Percentiles rank a stretch among this genome's conserved stretches.
Evolutionary conservation across 192 early-diverging fungal species (phyloP).

Genomic region (Funneliformis mosseae): DNA sequence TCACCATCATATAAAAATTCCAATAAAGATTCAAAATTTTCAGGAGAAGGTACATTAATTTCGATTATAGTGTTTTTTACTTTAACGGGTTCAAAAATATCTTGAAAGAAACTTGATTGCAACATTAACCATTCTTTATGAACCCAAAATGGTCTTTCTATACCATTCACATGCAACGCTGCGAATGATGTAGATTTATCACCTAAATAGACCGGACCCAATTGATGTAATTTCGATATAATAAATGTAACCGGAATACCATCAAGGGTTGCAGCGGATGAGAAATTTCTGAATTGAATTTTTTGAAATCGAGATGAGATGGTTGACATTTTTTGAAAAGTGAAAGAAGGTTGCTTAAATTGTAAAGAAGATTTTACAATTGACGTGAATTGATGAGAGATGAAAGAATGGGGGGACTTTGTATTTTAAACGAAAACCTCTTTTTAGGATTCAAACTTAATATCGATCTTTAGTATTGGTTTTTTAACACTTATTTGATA

Average conservation of each 20-base stretch:
- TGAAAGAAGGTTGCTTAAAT: no score
- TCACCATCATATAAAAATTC: constrained; percentile 24
- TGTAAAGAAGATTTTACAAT: no score
- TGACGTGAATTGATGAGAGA: no score
- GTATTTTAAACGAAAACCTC: no score
- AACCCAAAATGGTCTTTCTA: constrained; percentile 17
- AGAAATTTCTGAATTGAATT: background rate
- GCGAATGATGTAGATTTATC: background rate
- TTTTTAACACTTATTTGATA: no score
- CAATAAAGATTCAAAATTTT: constrained; percentile 11
- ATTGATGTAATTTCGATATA: background rate
- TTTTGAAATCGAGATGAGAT: background rate
- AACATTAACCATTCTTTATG: constrained; percentile 22
- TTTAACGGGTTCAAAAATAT: background rate
- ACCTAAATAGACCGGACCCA: background rate
- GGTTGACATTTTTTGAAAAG: background rate
- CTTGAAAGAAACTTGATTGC: constrained; percentile 21
- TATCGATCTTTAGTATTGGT: no score
- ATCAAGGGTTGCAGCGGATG: background rate
- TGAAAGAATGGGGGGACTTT: no score
- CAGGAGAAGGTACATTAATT: background rate
- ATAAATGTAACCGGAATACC: constrained; percentile 2
- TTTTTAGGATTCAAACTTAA: no score
- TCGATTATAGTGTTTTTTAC: background rate
- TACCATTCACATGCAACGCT: background rate